Conservation (phyloP, 2,329 filamentous ascomycete genomes). For the Paradendryphiella salina region DNA sequence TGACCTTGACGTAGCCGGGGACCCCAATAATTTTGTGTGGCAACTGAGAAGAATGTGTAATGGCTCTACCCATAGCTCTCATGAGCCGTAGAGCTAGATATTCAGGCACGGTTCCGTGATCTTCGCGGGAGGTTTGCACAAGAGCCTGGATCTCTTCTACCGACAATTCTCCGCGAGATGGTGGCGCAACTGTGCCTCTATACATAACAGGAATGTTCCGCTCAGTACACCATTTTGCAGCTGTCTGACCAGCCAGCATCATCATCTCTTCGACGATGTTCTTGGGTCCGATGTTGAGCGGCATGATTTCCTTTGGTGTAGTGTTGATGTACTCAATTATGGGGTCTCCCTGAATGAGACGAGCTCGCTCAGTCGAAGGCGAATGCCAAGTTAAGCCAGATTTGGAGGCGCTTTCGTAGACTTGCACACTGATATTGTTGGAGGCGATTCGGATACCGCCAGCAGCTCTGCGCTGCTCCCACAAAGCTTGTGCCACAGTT, state of each 20-base stretch:
- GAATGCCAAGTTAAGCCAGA: slow-evolving; percentile 49
- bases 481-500: slow-evolving; percentile 41
- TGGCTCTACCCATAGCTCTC: slow-evolving; percentile 46
- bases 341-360: slow-evolving; percentile 50
- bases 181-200: slow-evolving; percentile 46
- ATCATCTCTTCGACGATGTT: slow-evolving; percentile 52
- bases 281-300: slow-evolving; percentile 23
- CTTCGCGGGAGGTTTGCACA: slow-evolving; percentile 43
- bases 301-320: slow-evolving; percentile 9
- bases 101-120: slow-evolving; percentile 43
- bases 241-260: slow-evolving; percentile 59
- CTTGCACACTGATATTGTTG: slow-evolving; percentile 34
- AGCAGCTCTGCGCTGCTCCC: slow-evolving; percentile 37
- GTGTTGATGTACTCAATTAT: slow-evolving; percentile 44
- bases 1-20: slow-evolving; percentile 60
- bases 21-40: slow-evolving; percentile 58
- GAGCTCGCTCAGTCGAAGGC: slow-evolving; percentile 45
- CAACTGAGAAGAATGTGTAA: slow-evolving; percentile 53
- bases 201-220: slow-evolving; percentile 57
- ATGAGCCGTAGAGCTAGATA: slow-evolving; percentile 50
- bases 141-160: slow-evolving; percentile 38
- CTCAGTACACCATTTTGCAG: slow-evolving; percentile 57
- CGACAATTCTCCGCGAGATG: slow-evolving; percentile 10
- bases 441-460: slow-evolving; percentile 47
- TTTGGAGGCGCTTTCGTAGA: slow-evolving; percentile 40